Evolutionary conservation across 1,284 basidiomycete species (phyloP).

Genomic region (Schizopora paradoxa): DNA sequence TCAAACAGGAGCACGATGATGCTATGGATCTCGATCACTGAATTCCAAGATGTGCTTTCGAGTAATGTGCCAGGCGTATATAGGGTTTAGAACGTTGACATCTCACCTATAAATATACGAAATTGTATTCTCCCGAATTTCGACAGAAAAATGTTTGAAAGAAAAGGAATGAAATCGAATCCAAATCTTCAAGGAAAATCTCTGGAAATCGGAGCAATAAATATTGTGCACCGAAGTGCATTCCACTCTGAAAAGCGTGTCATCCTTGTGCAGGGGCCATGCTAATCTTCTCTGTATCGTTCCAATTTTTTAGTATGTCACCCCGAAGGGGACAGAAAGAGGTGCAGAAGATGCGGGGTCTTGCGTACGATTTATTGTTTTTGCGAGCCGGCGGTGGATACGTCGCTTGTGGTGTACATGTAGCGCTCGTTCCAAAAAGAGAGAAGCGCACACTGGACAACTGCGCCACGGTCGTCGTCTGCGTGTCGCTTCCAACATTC

Average conservation of each 20-base stretch:
- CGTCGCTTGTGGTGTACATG: too few species aligned
- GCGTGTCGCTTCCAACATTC: too few species aligned
- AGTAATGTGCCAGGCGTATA: too few species aligned
- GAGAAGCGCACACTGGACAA: too few species aligned
- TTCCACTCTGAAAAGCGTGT: background rate
- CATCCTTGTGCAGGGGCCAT: background rate
- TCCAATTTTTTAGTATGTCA: background rate
- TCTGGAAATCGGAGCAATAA: background rate
- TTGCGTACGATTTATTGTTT: background rate
- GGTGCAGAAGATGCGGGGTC: background rate
- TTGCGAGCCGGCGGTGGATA: background rate
- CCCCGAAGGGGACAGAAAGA: background rate
- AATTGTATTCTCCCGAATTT: too few species aligned
- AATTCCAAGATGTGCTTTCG: too few species aligned
- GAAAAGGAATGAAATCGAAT: background rate
- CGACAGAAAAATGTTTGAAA: background rate
- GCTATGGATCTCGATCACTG: too few species aligned
- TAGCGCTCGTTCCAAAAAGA: too few species aligned
- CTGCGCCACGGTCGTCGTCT: too few species aligned
- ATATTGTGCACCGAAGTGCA: background rate
- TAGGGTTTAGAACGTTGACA: too few species aligned
- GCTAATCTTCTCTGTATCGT: background rate
- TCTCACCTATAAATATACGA: too few species aligned
- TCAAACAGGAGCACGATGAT: too few species aligned
- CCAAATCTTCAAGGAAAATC: conserved; percentile 1